Conservation (phyloP, 495 filamentous ascomycete genomes). For the Aspergillus ellipticus region DNA sequence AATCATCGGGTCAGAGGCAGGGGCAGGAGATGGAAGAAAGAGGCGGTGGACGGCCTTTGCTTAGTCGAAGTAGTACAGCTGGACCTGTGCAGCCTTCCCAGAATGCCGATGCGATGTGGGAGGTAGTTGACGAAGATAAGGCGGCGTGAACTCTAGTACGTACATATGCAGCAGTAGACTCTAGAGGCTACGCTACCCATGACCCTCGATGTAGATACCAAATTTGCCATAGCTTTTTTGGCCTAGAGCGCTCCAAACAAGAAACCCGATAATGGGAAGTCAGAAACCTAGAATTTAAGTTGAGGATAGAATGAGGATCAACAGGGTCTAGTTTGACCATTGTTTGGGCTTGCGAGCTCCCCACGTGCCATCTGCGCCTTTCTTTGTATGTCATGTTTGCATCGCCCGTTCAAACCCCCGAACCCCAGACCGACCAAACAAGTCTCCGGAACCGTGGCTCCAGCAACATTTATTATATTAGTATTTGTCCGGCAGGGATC, state of each 20-base stretch:
- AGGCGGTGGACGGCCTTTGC: constrained; percentile 20
- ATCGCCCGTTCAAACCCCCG: neutral
- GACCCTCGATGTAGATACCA: neutral
- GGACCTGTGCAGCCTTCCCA: constrained; percentile 5
- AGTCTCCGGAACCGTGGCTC: neutral
- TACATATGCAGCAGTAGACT: neutral
- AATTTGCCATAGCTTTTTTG: neutral
- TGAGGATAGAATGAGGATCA: neutral
- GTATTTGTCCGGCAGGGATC: neutral
- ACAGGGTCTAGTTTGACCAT: neutral
- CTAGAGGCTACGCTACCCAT: neutral
- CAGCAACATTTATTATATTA: neutral
- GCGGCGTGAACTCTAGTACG: constrained; percentile 6
- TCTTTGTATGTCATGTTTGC: constrained; percentile 22
- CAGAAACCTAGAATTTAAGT: neutral
- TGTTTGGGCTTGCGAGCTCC: neutral
- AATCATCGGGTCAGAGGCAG: constrained; percentile 21
- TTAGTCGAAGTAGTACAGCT: constrained; percentile 17
- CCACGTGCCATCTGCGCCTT: neutral
- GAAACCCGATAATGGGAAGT: neutral
- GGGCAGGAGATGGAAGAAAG: constrained; percentile 41
- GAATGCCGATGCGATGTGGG: constrained; percentile 8
- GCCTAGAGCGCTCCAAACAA: neutral
- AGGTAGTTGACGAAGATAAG: constrained; percentile 11
- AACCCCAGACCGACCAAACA: neutral